Conservation (phyloP, 2,329 filamentous ascomycete species). For the Beauveria australis region DNA sequence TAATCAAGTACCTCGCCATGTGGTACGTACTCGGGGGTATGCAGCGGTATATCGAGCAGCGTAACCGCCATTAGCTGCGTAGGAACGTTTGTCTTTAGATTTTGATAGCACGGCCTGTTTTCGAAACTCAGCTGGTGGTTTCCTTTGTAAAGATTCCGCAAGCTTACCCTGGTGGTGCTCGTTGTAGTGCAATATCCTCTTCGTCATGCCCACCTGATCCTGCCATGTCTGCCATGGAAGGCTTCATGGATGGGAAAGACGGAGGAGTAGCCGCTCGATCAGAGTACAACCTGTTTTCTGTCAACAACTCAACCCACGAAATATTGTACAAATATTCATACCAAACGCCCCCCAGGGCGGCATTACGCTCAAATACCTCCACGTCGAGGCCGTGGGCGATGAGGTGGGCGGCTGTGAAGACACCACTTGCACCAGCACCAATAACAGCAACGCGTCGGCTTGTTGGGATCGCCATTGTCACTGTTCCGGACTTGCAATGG, state of each 20-base stretch:
- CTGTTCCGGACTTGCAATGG: no score
- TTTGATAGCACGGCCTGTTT: background rate
- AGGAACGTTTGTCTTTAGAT: background rate
- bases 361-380: background rate
- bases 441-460: background rate
- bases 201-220: background rate
- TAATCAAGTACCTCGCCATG: background rate
- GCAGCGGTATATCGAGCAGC: background rate
- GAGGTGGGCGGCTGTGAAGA: background rate
- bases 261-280: background rate
- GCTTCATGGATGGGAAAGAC: background rate
- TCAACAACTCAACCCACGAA: background rate
- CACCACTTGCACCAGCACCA: background rate
- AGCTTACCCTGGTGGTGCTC: background rate
- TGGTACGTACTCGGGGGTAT: background rate
- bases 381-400: background rate
- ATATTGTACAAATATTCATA: background rate
- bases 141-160: accelerated
- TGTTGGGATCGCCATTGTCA: background rate
- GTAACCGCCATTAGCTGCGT: background rate
- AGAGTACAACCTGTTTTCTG: background rate
- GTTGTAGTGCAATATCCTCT: background rate
- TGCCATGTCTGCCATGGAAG: background rate
- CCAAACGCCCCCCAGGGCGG: background rate
- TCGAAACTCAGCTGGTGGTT: no score